Conservation (phyloP, 2,329 filamentous ascomycete genomes). For the Trichoderma atrobrunneum region DNA sequence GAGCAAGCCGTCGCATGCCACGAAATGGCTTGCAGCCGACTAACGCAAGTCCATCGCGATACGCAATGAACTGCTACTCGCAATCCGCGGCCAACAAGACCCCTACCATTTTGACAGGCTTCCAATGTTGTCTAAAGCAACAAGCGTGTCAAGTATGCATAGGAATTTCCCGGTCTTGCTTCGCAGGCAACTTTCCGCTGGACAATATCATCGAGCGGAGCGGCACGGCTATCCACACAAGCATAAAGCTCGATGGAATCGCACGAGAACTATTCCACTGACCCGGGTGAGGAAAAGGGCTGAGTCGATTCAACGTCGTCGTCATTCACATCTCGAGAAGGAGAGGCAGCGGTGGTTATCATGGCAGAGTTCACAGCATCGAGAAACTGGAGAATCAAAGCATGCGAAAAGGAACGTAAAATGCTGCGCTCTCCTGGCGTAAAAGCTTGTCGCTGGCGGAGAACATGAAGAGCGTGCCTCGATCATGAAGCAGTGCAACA, state of each 20-base stretch:
- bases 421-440: background rate
- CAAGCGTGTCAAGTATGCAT: background rate
- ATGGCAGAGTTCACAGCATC: background rate
- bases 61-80: background rate
- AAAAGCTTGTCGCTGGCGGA: background rate
- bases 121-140: background rate
- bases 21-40: background rate
- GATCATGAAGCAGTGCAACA: background rate
- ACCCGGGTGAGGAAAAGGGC: background rate
- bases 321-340: background rate
- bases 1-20: background rate
- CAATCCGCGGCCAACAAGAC: constrained; percentile 4
- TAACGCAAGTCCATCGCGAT: background rate
- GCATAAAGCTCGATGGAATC: background rate
- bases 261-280: constrained; percentile 2
- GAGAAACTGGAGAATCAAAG: background rate
- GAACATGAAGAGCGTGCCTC: background rate
- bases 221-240: constrained; percentile 5
- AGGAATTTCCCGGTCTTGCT: constrained; percentile 5
- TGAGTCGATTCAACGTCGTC: background rate
- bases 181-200: background rate
- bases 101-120: background rate
- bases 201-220: background rate
- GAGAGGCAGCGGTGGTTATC: background rate
- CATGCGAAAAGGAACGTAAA: background rate